Base-by-base conservation (phyloP, 371 early-diverging fungal genomes). In the Mortierella sp. region DNA sequence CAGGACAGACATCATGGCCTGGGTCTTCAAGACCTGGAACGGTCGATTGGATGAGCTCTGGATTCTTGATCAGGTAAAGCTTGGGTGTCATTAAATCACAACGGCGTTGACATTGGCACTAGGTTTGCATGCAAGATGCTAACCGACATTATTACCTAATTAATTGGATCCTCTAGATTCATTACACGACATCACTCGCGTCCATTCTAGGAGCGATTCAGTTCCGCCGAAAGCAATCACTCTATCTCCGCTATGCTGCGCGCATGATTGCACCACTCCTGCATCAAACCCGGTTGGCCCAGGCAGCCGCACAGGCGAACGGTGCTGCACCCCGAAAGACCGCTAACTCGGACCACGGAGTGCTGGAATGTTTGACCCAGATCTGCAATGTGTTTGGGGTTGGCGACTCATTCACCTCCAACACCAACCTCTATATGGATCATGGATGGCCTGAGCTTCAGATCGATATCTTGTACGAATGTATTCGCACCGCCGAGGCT, bases 391-490 rank as follows among this genome's bases (percentile, higher is more conserved):
- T 92, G 0, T 91, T 92, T 80, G 94, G 94, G 4, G 87, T 95
- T 41, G 92, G 93, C 71, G 90, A 90, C 80, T 86, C 80, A 37
- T 84, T 73, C 26, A 63, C 66, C 55, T 74, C 71, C 44, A 84
- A 71, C 74, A 91, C 85, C 77, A 89, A 39, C 85, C 89, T 65
- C 86, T 91, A 61, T 87, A 88, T 82, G 91, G 91, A 71, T 85
- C 87, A 72, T 76, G 96, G 96, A 4, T 96, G 96, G 96, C 93
- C 94, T 10, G 90, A 85, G 26, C 79, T 96, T 31, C 96, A 95
- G 78, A 92, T 94, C 41, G 91, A 91, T 73, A 89, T 93, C 7
- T 75, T 96, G n/a, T 90, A 92, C 55, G 94, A 95, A 79, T 93
- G 94, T 47, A 91, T 96, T 44, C 86, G 89, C 2, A 87, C 95